Percentiles rank a stretch among this genome's conserved stretches.
These are phyloP conservation scores for Ustilago loliicola DNA, from an alignment of 1,284 basidiomycete genomes.

Conservation along the genomic window DNA sequence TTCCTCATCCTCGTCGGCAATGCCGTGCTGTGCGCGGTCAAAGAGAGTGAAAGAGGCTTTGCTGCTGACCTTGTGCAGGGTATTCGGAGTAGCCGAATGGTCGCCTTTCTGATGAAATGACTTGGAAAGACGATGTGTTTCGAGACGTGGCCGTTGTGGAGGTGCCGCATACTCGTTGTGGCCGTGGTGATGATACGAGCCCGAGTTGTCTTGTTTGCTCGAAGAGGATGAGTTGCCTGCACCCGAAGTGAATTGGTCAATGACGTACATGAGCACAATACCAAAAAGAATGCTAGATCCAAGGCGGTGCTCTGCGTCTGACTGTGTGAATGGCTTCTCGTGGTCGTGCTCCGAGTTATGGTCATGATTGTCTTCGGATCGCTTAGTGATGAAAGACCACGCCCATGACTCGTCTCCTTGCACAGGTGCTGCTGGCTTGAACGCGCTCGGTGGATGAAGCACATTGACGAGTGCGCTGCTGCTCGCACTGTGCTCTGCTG, in stretches of 20 bases:
- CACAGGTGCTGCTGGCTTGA: slow-evolving; percentile 1
- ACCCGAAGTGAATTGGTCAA: slow-evolving; percentile 43
- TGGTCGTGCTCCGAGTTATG: neutral
- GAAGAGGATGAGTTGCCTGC: slow-evolving; percentile 9
- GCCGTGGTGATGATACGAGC: slow-evolving; percentile 8
- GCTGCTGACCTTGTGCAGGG: slow-evolving; percentile 26
- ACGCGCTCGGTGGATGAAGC: slow-evolving; percentile 18
- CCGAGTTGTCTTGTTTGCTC: slow-evolving; percentile 13
- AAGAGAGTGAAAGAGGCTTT: slow-evolving; percentile 38
- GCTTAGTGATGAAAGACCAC: slow-evolving; percentile 44
- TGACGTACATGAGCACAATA: slow-evolving; percentile 66
- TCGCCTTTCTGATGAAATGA: slow-evolving; percentile 41
- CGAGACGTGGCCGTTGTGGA: slow-evolving; percentile 33
- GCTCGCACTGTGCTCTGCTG: slow-evolving; percentile 3
- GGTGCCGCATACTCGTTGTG: slow-evolving; percentile 16
- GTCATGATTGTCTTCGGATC: slow-evolving; percentile 16
- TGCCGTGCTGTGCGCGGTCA: slow-evolving; percentile 29
- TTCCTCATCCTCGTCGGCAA: slow-evolving; percentile 30
- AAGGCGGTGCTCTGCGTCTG: slow-evolving; percentile 53
- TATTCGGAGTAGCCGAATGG: slow-evolving; percentile 3
- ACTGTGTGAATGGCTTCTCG: slow-evolving; percentile 20
- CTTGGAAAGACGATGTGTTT: slow-evolving; percentile 46
- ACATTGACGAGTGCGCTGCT: slow-evolving; percentile 9
- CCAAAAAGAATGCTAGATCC: slow-evolving; percentile 62
- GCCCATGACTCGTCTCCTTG: slow-evolving; percentile 31